phyloP scores from a whole-genome alignment of 1,284 basidiomycete genomes.

The Sporisorium graminicola region DNA sequence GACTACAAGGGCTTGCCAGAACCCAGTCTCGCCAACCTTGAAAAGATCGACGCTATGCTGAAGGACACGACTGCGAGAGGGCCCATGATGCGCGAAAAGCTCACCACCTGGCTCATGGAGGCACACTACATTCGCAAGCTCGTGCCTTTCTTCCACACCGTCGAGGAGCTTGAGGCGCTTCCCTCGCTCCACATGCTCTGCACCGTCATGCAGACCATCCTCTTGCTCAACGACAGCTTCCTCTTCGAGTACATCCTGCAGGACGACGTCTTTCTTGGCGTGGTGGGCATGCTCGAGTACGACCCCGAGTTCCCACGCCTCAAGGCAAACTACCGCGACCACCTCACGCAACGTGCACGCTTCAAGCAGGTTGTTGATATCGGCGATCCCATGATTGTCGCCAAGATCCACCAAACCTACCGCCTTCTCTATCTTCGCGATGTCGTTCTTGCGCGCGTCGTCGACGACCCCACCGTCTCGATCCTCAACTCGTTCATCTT shows the following conservation, averaged over 20 bases:
- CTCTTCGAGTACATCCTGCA: slow-evolving; percentile 95
- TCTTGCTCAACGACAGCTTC: slow-evolving; percentile 93
- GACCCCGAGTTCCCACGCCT: slow-evolving; percentile 94
- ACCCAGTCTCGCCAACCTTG: slow-evolving; percentile 68
- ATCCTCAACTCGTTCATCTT: slow-evolving; percentile 97
- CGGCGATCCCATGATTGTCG: slow-evolving; percentile 61
- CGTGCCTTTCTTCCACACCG: slow-evolving; percentile 84
- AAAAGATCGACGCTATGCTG: slow-evolving; percentile 65
- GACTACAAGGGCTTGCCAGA: slow-evolving; percentile 65
- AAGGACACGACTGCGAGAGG: slow-evolving; percentile 63
- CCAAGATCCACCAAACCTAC: slow-evolving; percentile 92
- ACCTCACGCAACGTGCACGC: slow-evolving; percentile 82
- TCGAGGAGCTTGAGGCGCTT: slow-evolving; percentile 91
- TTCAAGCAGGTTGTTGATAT: slow-evolving; percentile 73
- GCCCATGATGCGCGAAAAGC: slow-evolving; percentile 78
- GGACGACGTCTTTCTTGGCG: slow-evolving; percentile 91
- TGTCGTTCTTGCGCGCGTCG: slow-evolving; percentile 90
- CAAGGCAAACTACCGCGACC: slow-evolving; percentile 96
- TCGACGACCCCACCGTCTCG: slow-evolving; percentile 97
- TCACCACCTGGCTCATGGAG: slow-evolving; percentile 75
- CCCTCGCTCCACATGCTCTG: slow-evolving; percentile 90
- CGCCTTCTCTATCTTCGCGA: slow-evolving; percentile 97
- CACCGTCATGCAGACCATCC: slow-evolving; percentile 91
- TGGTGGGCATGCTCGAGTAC: slow-evolving; percentile 97
- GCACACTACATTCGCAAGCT: slow-evolving; percentile 90